phyloP scores from a whole-genome alignment of 768 basidiomycete genomes.

The Suillus clintonianus region DNA sequence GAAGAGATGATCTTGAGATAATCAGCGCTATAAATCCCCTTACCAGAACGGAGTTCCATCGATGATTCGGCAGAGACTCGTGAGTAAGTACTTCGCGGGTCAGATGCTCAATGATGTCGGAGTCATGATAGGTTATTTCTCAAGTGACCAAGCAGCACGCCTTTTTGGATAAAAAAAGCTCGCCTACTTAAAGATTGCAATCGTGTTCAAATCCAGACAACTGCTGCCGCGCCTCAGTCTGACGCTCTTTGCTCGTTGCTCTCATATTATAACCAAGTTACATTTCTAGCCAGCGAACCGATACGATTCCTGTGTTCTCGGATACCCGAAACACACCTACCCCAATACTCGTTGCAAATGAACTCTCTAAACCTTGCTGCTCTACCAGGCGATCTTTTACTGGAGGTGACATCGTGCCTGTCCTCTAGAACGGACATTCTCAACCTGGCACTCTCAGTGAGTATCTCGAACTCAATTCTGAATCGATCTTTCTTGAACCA shows the following conservation, averaged over 20 bases:
- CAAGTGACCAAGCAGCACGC: neutral
- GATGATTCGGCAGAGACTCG: neutral
- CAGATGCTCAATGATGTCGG: neutral
- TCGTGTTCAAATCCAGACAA: too few species aligned
- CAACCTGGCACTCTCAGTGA: constrained; percentile 59
- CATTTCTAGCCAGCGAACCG: neutral
- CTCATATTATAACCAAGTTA: neutral
- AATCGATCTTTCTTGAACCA: constrained; percentile 8
- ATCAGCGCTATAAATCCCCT: neutral
- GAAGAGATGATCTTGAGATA: neutral
- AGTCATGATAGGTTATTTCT: neutral
- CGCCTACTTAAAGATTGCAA: neutral
- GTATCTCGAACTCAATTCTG: constrained; percentile 26
- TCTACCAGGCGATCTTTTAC: constrained; percentile 62
- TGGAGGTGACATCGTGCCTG: constrained; percentile 62
- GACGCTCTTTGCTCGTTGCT: neutral
- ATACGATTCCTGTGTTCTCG: neutral
- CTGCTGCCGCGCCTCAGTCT: neutral
- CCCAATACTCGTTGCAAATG: neutral
- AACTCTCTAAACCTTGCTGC: constrained; percentile 6
- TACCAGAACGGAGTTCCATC: neutral
- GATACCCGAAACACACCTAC: neutral
- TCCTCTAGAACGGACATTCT: constrained; percentile 55
- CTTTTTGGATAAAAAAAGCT: neutral
- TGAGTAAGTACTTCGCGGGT: neutral